phyloP scores from a whole-genome alignment of 495 filamentous ascomycete species.

The Aspergillus carlsbadensis region DNA sequence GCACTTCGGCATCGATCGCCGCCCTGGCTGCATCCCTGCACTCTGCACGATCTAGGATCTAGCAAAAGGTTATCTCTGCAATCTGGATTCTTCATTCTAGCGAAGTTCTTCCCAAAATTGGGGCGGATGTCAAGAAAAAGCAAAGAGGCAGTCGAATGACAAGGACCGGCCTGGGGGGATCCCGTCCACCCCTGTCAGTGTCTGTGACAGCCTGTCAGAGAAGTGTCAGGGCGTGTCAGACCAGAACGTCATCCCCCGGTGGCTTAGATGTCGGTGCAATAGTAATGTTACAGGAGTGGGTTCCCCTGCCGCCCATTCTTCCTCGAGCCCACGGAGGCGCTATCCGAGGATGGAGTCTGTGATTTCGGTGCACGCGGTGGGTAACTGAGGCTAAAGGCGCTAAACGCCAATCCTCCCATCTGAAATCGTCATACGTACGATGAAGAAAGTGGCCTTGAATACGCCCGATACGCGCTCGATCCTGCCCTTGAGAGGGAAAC shows the following conservation, averaged over 20 bases:
- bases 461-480: not conserved
- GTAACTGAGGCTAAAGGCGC: not conserved
- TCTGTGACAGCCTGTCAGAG: conserved; percentile 3
- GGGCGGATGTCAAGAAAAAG: not conserved
- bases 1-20: conserved; percentile 19
- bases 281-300: not conserved
- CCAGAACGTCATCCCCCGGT: not conserved
- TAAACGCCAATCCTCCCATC: not conserved
- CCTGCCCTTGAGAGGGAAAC: not conserved
- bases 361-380: not conserved
- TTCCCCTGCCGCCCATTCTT: not conserved
- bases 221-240: not conserved
- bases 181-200: not conserved
- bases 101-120: not conserved
- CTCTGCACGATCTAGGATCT: conserved; percentile 20
- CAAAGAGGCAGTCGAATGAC: not conserved
- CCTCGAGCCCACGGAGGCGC: not conserved
- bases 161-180: not conserved
- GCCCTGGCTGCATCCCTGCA: conserved; percentile 19
- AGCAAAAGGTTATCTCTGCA: not conserved
- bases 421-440: not conserved
- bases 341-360: conserved; percentile 6
- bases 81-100: too few relatives aligned
- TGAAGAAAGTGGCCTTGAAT: not conserved
- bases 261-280: not conserved